phyloP scores from a whole-genome alignment of 306 rosid genomes.

The Pterocarpus macrocarpus region DNA sequence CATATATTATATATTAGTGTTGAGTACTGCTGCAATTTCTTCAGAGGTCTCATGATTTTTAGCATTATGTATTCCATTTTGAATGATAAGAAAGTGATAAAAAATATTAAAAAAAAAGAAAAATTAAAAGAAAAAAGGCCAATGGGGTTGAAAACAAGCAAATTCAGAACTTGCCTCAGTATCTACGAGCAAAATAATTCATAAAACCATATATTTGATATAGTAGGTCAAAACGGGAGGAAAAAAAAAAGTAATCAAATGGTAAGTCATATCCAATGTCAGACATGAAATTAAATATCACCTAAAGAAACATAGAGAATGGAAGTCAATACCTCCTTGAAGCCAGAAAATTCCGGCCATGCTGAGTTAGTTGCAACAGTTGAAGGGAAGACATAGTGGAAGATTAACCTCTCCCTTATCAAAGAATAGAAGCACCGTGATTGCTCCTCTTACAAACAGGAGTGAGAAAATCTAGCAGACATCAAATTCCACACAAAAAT shows the following conservation, averaged over 20 bases:
- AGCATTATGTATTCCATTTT: slow-evolving; percentile 6
- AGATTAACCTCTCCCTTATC: slow-evolving; percentile 52
- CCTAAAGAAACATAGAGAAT: slow-evolving; percentile 36
- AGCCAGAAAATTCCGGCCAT: slow-evolving; percentile 80
- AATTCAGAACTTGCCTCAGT: slow-evolving; percentile 17
- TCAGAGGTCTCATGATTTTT: neutral
- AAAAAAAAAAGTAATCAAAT: slow-evolving; percentile 24
- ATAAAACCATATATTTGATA: slow-evolving; percentile 27
- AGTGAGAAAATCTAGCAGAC: slow-evolving; percentile 47
- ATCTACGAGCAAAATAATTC: slow-evolving; percentile 23
- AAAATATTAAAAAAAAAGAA: neutral
- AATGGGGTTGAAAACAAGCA: slow-evolving; percentile 34
- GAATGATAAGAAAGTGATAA: slow-evolving; percentile 1
- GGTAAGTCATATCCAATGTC: slow-evolving; percentile 26
- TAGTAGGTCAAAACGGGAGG: slow-evolving; percentile 19
- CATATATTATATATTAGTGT: neutral
- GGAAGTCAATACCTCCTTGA: slow-evolving; percentile 76
- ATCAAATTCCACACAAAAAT: slow-evolving; percentile 33
- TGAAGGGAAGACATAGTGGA: slow-evolving; percentile 88
- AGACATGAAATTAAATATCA: slow-evolving; percentile 30
- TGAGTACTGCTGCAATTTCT: slow-evolving; percentile 22
- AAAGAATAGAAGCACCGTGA: slow-evolving; percentile 40
- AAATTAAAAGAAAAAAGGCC: neutral
- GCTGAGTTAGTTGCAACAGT: slow-evolving; percentile 83
- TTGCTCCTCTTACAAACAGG: slow-evolving; percentile 43